Evolutionary conservation across 164 flowering plant species (phyloP).

Genomic region (Nymphaea thermarum): DNA sequence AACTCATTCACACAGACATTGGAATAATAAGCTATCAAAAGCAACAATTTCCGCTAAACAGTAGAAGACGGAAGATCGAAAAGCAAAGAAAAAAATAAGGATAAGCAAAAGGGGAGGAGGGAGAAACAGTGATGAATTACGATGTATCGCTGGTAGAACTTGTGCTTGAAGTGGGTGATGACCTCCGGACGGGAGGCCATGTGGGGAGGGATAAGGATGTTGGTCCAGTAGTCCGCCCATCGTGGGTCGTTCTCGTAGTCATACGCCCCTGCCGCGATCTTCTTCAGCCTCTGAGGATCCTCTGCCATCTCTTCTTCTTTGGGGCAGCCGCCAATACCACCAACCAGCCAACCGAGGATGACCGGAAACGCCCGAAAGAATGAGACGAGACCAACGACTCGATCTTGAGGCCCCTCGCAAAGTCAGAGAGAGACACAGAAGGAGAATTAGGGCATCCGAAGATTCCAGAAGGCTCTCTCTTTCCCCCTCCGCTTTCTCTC

Average conservation of each 20-base stretch:
- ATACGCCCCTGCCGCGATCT: conserved; percentile 73
- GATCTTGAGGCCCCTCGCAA: no score
- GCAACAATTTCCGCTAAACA: no score
- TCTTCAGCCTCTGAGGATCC: conserved; percentile 72
- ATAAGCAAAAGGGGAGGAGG: background rate
- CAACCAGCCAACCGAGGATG: background rate
- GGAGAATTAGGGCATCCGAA: no score
- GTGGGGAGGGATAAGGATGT: conserved; percentile 88
- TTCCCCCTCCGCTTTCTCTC: no score
- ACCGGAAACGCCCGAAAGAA: background rate
- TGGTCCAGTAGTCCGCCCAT: conserved; percentile 98
- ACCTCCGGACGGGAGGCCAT: conserved; percentile 84
- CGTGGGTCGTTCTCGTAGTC: conserved; percentile 84
- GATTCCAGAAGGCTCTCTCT: no score
- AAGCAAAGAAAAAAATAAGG: background rate
- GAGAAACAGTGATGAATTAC: conserved; percentile 18
- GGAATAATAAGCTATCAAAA: no score
- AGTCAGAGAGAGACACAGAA: no score
- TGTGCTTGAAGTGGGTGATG: conserved; percentile 80
- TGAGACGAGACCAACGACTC: background rate
- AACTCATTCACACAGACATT: no score
- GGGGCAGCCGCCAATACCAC: background rate
- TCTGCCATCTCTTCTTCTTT: conserved; percentile 23
- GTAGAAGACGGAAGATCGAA: background rate
- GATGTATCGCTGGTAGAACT: conserved; percentile 90